Percentiles rank a stretch among this genome's conserved stretches.
These are phyloP conservation scores for Coemansia sp. DNA, from an alignment of 192 early-diverging fungal genomes.

Conservation along the genomic window DNA sequence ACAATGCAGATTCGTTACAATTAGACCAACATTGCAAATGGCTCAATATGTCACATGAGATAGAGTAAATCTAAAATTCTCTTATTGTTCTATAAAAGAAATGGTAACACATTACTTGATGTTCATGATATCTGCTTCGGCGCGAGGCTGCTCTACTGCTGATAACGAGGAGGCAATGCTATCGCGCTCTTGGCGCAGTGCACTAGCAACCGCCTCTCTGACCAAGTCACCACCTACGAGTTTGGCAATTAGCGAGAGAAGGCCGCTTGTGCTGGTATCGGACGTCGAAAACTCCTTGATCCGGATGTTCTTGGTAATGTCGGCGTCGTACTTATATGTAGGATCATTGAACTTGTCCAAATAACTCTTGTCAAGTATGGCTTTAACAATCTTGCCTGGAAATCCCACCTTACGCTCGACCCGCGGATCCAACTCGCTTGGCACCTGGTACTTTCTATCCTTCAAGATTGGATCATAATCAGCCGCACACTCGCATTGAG, in stretches of 20 bases:
- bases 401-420: neutral
- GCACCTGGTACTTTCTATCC: neutral
- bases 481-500: neutral
- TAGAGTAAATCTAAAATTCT: too few relatives aligned
- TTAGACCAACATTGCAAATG: neutral
- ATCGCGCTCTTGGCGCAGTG: neutral
- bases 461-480: neutral
- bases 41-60: neutral
- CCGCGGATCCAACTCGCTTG: neutral
- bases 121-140: neutral
- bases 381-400: neutral
- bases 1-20: neutral
- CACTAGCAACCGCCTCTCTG: neutral
- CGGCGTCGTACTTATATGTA: constrained; percentile 14
- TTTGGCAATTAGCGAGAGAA: neutral
- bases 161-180: neutral
- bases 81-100: neutral
- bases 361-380: neutral
- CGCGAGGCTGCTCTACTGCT: neutral
- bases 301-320: constrained; percentile 45
- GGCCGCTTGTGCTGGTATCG: neutral
- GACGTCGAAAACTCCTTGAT: constrained; percentile 55
- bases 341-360: neutral
- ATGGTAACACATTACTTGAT: neutral
- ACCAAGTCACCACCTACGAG: neutral